Base-by-base conservation (phyloP, 1,284 basidiomycete species). In the Cutaneotrichosporon sp. region DNA sequence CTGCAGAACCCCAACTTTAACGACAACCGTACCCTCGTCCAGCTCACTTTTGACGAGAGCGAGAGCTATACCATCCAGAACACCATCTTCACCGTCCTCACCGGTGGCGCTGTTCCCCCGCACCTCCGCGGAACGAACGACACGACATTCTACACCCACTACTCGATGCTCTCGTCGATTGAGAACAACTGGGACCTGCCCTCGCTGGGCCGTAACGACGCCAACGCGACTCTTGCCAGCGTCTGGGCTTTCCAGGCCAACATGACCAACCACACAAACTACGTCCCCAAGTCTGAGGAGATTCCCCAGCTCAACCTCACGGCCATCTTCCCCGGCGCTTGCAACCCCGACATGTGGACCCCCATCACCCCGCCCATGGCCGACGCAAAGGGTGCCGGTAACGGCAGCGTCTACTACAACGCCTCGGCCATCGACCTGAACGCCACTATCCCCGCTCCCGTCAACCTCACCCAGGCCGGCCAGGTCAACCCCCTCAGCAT, bases 151-250 rank as follows among this genome's bases (percentile, higher is more conserved):
- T 84, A 84, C 70, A 81, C 81, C 2, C 85, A 87, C 69, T 87
- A 85, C 74, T 83, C 83, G 8, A 65, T 70, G 42, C 66, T 86
- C 44, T 79, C 80, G 15, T 82, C 83, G 5, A 80, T 84, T 22
- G 69, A 85, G 73, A 78, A 79, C 44, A 86, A 86, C 77, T 86
- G 84, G 83, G 71, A 73, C 30, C 78, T 85, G 20, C 77, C 77
- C 46, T 80, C 79, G 20, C 80, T 84, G 20, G 82, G 83, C 26
- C 79, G 82, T 43, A 75, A 77, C 38, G 83, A 84, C 65, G 76
- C 78, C 17, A 80, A 81, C 65, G 64, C 61, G 52, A 73, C 69
- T 15, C 52, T 75, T 49, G 53, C 67, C 33, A 63, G 70, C 54
- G 73, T 75, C 17, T 67, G 65, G 55, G 49, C 54, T 35, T 65